These are phyloP conservation scores for Piloderma croceum DNA, from an alignment of 768 basidiomycete genomes.

Conservation along the genomic window DNA sequence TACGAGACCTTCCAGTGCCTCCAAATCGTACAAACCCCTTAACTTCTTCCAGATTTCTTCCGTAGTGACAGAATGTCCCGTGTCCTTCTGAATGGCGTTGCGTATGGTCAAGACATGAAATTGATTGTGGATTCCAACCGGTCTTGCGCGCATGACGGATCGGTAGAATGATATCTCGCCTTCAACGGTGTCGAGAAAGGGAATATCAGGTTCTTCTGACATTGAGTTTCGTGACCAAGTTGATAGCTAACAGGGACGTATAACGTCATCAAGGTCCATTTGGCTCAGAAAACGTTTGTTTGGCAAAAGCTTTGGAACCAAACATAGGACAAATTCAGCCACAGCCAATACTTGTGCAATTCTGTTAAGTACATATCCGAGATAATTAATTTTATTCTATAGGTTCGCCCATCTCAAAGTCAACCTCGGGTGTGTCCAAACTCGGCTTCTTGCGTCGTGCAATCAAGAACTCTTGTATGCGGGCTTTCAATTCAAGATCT, in stretches of 20 bases:
- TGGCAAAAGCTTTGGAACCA: too few relatives aligned
- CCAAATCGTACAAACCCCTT: conserved; percentile 64
- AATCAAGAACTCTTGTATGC: conserved; percentile 65
- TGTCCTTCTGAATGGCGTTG: conserved; percentile 65
- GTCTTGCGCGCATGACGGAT: conserved; percentile 73
- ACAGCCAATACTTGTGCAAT: too few relatives aligned
- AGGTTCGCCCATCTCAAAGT: too few relatives aligned
- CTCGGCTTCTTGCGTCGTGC: conserved; percentile 46
- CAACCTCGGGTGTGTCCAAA: conserved; percentile 15
- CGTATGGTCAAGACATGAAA: conserved; percentile 77
- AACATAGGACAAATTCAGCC: too few relatives aligned
- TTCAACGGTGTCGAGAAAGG: conserved; percentile 64
- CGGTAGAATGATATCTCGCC: conserved; percentile 86
- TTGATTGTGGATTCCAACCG: conserved; percentile 77
- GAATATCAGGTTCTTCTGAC: conserved; percentile 2
- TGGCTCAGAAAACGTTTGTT: too few relatives aligned
- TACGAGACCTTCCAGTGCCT: conserved; percentile 66
- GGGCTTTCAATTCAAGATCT: conserved; percentile 68
- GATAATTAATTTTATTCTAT: too few relatives aligned
- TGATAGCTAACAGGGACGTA: too few relatives aligned
- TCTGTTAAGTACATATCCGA: too few relatives aligned
- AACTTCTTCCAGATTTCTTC: conserved; percentile 76
- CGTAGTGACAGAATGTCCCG: conserved; percentile 50
- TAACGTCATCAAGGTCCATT: too few relatives aligned
- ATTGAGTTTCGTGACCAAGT: too few relatives aligned